Base-by-base conservation (phyloP, 345 rosid genomes). In the Reutealis trisperma region DNA sequence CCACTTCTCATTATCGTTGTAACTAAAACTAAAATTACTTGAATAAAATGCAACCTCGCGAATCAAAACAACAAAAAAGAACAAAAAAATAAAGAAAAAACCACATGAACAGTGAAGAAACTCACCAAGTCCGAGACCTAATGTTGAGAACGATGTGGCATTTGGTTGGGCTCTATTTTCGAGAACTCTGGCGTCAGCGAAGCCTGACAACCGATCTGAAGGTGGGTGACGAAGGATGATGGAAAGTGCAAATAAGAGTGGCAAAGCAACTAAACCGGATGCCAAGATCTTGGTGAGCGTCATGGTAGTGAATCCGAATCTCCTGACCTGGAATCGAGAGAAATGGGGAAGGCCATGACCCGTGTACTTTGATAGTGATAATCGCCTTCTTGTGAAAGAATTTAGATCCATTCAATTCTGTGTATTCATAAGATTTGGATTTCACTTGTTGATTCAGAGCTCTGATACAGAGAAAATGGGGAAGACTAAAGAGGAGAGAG, bases 381-480 rank as follows among this genome's bases (percentile, higher is more conserved):
- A 44, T 42, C 92, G 85, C 78, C 91, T 83, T 79, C 91, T 78
- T 16, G 67, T 82, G 37, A 83, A 84, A 42, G 86, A 62, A 80
- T 77, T 78, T 75, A 72, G 86, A 88, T 90, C 90, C 94, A 89
- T 90, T 6, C 16, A 71, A 51, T 69, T 32, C 25, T 70, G 6
- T 6, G 45, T 12, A 32, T n/a, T 37, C 32, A 15, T 14, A 27
- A 30, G 19, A 27, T 63, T 30, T 61, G 32, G 34, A 0, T 34
- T 2, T 34, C 41, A 34, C 41, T 34, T 34, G 41, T 6, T 37
- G 41, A 37, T 37, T 37, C 41, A 37, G 41, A 37, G 41, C 41
- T 37, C 41, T 24, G 11, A 30, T 27, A 15, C 19, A 30, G 41
- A 2, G 66, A 32, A 34, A 63, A 63, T 16, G 37, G 41, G 13